A percentile compares a stretch with the other conserved stretches of the same genome.
Evolutionary conservation across 2,329 filamentous ascomycete species (phyloP).

Genomic region (Cercospora zeae-maydis): DNA sequence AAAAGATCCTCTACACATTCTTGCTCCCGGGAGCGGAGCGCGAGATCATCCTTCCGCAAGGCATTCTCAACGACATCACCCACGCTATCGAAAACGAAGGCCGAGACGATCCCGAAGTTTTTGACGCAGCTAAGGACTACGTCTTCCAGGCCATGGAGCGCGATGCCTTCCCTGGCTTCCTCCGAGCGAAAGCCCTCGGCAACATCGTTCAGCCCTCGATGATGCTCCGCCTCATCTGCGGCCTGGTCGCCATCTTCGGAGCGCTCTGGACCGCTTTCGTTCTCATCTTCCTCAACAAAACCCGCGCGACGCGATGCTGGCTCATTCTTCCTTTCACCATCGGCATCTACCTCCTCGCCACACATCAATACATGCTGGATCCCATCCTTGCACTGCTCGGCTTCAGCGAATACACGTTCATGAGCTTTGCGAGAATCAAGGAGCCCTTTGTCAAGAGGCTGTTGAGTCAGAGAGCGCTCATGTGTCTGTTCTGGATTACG

Average conservation of each 20-base stretch:
- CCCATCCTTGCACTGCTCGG: conserved; percentile 85
- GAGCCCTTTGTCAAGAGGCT: conserved; percentile 87
- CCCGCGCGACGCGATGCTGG: conserved; percentile 73
- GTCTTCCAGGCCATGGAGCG: conserved; percentile 99
- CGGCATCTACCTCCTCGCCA: conserved; percentile 81
- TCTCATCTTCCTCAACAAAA: conserved; percentile 83
- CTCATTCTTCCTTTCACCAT: conserved; percentile 90
- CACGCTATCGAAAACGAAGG: conserved; percentile 84
- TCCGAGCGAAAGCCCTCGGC: conserved; percentile 89
- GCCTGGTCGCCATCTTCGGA: conserved; percentile 80
- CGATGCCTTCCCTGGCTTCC: conserved; percentile 96
- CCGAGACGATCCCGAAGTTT: conserved; percentile 93
- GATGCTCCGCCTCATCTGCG: conserved; percentile 78
- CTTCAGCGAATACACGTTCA: conserved; percentile 92
- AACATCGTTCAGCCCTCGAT: conserved; percentile 92
- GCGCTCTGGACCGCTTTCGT: conserved; percentile 93
- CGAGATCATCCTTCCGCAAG: conserved; percentile 88
- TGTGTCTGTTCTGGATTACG: conserved; percentile 72
- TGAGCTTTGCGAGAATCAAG: conserved; percentile 81
- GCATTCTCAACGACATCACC: conserved; percentile 82
- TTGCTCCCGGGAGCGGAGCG: conserved; percentile 91
- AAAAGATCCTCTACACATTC: conserved; percentile 99
- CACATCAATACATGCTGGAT: conserved; percentile 94
- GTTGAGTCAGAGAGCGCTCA: conserved; percentile 75
- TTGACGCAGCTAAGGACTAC: conserved; percentile 96